Evolutionary conservation across 495 filamentous ascomycete species (phyloP), one percentile per base, ranked within the genome.

Genomic region (Letharia lupina): DNA sequence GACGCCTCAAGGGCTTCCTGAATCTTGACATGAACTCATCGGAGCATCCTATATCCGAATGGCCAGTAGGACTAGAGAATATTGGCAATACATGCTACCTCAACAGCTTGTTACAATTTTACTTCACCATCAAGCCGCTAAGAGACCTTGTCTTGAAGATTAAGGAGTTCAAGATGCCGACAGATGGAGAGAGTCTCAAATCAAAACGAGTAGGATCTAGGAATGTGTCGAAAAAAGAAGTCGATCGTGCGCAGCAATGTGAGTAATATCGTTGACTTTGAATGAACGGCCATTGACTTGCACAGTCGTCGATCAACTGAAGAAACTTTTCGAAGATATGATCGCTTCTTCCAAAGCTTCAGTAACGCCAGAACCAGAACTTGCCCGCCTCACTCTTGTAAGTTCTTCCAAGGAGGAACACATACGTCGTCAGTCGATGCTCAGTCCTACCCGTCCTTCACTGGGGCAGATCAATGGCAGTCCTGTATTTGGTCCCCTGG

Each of bases 21-120:
- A 56, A 65, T 15, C 75, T 69, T 60, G 74, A 68, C 45, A 77
- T 76, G 70, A 73, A 73, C 33, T 67, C 75, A 62, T 71, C 70
- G 28, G 67, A 68, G 16, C 73, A 79, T 63, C 62, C 75, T 10
- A 62, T 77, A 31, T 68, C 73, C 2, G 78, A 84, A 18, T 86
- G 86, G 78, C 92, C 93, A 11, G 87, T 93, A 61, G 94, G 94
- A 0, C 80, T 98, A 16, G 83, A 85, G 52, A 99, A 98, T 68
- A 93, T 97, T 67, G 91, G 93, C 52, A 97, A 97, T 69, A 99
- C 94, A 1, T 99, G 94, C 75, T 99, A 99, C 70, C 83, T 99
- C 48, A 98, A 98, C 77, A 98, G 94, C 74, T 82, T 99, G 41
- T 77, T 99, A 16, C 94, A 99, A 70, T 98, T 95, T 70, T 92